Evolutionary conservation across 73 alveolate species (phyloP).

Genomic region (Paramecium bursaria): DNA sequence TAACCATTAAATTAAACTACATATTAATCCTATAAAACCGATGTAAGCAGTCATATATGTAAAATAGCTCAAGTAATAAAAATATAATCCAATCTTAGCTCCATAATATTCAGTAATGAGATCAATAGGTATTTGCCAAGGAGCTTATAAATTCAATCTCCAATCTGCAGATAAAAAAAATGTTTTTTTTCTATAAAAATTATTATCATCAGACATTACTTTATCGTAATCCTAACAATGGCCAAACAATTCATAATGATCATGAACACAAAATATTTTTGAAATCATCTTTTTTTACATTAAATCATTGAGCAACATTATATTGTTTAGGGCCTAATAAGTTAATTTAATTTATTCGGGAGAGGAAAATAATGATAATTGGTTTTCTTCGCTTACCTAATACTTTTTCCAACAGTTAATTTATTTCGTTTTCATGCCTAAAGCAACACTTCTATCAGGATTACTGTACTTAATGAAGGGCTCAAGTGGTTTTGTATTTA

Average conservation of each 20-base stretch:
- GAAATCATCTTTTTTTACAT: neutral
- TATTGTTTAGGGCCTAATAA: neutral
- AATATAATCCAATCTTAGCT: constrained; percentile 34
- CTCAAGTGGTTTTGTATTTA: neutral
- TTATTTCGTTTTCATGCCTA: neutral
- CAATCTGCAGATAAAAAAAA: constrained; percentile 38
- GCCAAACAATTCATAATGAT: constrained; percentile 41
- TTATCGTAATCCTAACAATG: neutral
- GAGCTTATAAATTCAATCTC: neutral
- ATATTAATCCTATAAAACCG: constrained; percentile 2
- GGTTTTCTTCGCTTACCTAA: constrained; percentile 5
- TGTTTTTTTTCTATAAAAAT: neutral
- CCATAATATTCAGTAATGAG: constrained; percentile 16
- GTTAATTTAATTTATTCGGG: constrained; percentile 27
- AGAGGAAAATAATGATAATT: constrained; percentile 37
- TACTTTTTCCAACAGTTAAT: constrained; percentile 9
- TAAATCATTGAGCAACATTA: neutral
- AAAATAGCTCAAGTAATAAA: constrained; percentile 8
- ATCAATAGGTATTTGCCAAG: constrained; percentile 13
- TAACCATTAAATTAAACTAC: constrained; percentile 5
- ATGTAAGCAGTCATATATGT: neutral
- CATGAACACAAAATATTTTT: constrained; percentile 14
- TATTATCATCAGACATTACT: constrained; percentile 8
- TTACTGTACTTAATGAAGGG: neutral
- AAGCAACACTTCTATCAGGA: neutral